phyloP scores from a whole-genome alignment of 2,329 filamentous ascomycete species.

The Cladosporium cucumerinum region DNA sequence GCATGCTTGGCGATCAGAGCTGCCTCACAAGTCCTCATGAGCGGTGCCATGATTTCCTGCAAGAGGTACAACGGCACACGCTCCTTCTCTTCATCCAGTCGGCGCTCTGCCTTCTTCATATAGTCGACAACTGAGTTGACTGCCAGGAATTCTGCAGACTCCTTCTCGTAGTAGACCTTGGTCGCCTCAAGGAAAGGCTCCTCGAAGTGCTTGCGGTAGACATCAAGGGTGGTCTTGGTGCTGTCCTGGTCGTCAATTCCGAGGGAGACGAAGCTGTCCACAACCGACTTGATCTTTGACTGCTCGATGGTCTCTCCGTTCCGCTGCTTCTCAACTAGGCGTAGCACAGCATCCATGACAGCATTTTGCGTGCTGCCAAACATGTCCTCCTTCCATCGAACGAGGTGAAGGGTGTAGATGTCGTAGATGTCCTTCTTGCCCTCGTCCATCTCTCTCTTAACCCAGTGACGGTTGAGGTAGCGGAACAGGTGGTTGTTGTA shows the following conservation, averaged over 20 bases:
- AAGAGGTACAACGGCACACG: slow-evolving; percentile 90
- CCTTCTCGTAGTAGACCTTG: slow-evolving; percentile 78
- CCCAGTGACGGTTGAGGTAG: slow-evolving; percentile 97
- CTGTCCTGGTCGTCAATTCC: slow-evolving; percentile 91
- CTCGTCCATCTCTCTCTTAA: slow-evolving; percentile 97
- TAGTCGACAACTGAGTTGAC: slow-evolving; percentile 98
- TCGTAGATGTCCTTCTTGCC: slow-evolving; percentile 98
- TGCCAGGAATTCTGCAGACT: slow-evolving; percentile 90
- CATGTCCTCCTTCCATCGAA: slow-evolving; percentile 90
- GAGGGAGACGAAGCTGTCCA: slow-evolving; percentile 91
- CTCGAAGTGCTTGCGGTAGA: slow-evolving; percentile 91
- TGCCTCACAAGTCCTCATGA: slow-evolving; percentile 85
- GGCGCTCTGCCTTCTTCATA: slow-evolving; percentile 97
- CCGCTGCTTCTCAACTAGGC: slow-evolving; percentile 93
- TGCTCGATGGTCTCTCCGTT: slow-evolving; percentile 98
- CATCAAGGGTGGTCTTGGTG: slow-evolving; percentile 89
- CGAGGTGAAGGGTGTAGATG: slow-evolving; percentile 93
- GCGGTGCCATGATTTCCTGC: slow-evolving; percentile 75
- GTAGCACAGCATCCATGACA: slow-evolving; percentile 92
- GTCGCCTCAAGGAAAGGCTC: slow-evolving; percentile 86
- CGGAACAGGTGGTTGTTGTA: slow-evolving; percentile 97
- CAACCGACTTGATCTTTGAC: slow-evolving; percentile 92
- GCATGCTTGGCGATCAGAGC: slow-evolving; percentile 89
- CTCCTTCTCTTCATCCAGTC: slow-evolving; percentile 88
- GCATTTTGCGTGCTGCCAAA: slow-evolving; percentile 79